A percentile compares a stretch with the other conserved stretches of the same genome.
Evolutionary conservation across 179 eudicot species (phyloP).

Genomic region (Carnegiea gigantea): DNA sequence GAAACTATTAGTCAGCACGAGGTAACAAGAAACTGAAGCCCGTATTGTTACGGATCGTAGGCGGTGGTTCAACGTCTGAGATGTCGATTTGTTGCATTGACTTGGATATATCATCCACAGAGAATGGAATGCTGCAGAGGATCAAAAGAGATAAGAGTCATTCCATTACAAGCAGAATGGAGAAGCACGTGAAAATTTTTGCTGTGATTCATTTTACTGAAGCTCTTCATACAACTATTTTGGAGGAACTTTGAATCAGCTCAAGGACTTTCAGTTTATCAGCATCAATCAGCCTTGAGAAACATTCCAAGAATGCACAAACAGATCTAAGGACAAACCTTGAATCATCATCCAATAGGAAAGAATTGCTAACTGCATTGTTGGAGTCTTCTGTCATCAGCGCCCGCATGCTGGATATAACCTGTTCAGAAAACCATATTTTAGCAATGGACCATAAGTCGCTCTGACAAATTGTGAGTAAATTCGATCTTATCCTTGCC

Average conservation of each 20-base stretch:
- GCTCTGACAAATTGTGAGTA: neutral
- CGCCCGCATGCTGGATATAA: conserved; percentile 84
- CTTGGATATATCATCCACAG: conserved; percentile 95
- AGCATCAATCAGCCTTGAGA: neutral
- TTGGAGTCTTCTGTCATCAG: conserved; percentile 84
- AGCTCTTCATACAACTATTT: neutral
- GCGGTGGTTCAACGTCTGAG: conserved; percentile 71
- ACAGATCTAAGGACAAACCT: conserved; percentile 43
- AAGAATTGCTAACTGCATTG: conserved; percentile 74
- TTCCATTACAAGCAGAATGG: neutral
- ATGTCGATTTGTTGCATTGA: conserved; percentile 79
- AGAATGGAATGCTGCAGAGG: conserved; percentile 87
- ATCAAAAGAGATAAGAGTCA: conserved; percentile 8
- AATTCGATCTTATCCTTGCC: neutral
- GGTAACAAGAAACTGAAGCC: conserved; percentile 80
- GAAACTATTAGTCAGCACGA: conserved; percentile 38
- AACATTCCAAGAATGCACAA: neutral
- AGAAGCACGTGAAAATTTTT: neutral
- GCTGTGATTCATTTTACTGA: neutral
- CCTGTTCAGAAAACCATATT: conserved; percentile 39
- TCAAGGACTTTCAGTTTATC: neutral
- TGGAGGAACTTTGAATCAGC: neutral
- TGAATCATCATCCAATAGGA: conserved; percentile 83
- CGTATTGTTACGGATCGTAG: conserved; percentile 55
- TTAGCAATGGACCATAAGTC: neutral